phyloP scores from a whole-genome alignment of 176 grass and related monocot species.

The Juncus inflexus region DNA sequence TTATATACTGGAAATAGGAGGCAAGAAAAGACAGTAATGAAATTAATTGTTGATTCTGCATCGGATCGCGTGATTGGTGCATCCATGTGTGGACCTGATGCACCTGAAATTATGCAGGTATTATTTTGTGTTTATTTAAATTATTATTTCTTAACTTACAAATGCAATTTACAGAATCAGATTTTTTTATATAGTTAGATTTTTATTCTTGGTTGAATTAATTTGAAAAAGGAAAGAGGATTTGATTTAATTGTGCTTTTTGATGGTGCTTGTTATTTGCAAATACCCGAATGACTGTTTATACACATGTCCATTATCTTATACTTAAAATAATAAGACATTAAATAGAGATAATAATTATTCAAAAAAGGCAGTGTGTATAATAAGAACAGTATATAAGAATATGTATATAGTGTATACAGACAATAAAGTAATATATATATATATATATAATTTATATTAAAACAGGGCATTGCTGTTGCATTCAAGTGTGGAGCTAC shows the following conservation, averaged over 20 bases:
- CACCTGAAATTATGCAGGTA: slow-evolving; percentile 91
- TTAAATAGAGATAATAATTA: no score
- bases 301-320: no score
- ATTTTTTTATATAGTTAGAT: neutral
- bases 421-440: no score
- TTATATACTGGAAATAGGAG: slow-evolving; percentile 34
- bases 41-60: slow-evolving; percentile 70
- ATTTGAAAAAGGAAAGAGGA: no score
- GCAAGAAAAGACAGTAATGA: slow-evolving; percentile 78
- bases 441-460: no score
- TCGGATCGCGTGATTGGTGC: slow-evolving; percentile 68
- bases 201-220: neutral
- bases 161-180: neutral
- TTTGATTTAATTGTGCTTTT: no score
- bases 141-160: neutral
- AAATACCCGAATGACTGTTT: no score
- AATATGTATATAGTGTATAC: no score
- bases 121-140: neutral
- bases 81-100: slow-evolving; percentile 90
- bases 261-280: no score
- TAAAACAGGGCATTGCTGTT: slow-evolving; percentile 70
- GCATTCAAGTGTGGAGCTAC: slow-evolving; percentile 90
- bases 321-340: no score
- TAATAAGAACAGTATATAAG: no score
- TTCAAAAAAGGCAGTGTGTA: no score